Base-by-base conservation (phyloP, 345 rosid species). In the Gossypium mustelinum region DNA sequence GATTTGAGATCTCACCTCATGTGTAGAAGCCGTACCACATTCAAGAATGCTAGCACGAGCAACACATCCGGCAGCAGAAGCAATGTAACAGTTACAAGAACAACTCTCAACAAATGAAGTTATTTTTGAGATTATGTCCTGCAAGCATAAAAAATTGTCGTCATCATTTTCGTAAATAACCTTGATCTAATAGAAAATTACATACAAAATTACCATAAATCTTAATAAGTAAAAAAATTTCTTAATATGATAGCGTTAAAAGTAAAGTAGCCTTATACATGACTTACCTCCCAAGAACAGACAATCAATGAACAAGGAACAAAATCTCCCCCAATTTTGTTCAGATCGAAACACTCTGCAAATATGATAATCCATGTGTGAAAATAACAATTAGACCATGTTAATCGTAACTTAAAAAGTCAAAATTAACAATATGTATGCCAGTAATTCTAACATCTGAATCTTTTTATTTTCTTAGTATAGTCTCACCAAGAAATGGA, bases 51-150 rank as follows among this genome's bases (percentile, higher is more conserved):
- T 62, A 62, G 45, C 67, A 29, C 1, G 2, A 62, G 67, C 20
- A 62, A 62, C 1, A 34, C n/a, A 62, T 62, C 67, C 67, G 18
- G 39, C 2, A 16, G 67, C 67, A 29, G 67, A 62, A 29, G 17
- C 67, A 62, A 62, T 62, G 67, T 14, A 62, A 7, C 20, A 10
- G 1, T 29, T 14, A 18, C 67, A 62, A 62, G 20, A 62, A 16
- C 20, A 62, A 62, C 20, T 62, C 16, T 27, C 45, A 34, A 43
- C 34, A 34, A 29, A 34, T 29, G 20, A 62, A 16, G 45, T 29
- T 62, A 62, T 62, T 29, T 62, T 62, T 7, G 18, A 43, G 16
- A 62, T 62, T 29, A 62, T 62, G 67, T 62, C 67, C 67, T 62
- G 9, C 44, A 62, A 29, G 44, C 17, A 62, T 29, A 60, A 62